Evolutionary conservation across 345 rosid species (phyloP).

Genomic region (Adansonia digitata): DNA sequence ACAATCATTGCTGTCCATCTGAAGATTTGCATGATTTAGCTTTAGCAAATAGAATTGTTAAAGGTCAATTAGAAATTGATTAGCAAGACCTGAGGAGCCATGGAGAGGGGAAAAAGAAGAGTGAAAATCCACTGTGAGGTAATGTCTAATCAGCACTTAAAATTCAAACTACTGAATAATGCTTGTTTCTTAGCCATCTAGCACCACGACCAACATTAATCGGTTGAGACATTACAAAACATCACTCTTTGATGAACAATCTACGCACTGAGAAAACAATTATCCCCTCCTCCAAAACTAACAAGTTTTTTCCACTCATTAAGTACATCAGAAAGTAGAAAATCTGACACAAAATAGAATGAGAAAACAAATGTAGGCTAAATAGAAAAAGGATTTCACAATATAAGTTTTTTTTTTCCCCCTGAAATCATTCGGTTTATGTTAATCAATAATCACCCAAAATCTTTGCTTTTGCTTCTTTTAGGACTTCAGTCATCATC

Average conservation of each 20-base stretch:
- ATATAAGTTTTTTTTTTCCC: neutral
- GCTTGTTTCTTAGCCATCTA: neutral
- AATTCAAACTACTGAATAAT: too few relatives aligned
- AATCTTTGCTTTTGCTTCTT: slow-evolving; percentile 9
- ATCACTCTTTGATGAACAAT: neutral
- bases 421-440: neutral
- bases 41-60: too few relatives aligned
- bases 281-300: neutral
- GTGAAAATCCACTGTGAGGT: neutral
- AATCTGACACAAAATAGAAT: neutral
- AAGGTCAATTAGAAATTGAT: neutral
- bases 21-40: too few relatives aligned
- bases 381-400: neutral
- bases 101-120: neutral
- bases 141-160: neutral
- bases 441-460: slow-evolving; percentile 6
- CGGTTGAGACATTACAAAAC: neutral
- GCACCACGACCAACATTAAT: neutral
- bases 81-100: too few relatives aligned
- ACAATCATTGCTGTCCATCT: too few relatives aligned
- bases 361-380: neutral
- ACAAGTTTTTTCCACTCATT: neutral
- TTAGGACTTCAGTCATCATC: slow-evolving; percentile 51
- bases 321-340: slow-evolving; percentile 1
- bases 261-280: neutral